A percentile compares a stretch with the other conserved stretches of the same genome.
Evolutionary conservation across 139 green algal genomes (phyloP).

Genomic region (Desmodesmus armatus): DNA sequence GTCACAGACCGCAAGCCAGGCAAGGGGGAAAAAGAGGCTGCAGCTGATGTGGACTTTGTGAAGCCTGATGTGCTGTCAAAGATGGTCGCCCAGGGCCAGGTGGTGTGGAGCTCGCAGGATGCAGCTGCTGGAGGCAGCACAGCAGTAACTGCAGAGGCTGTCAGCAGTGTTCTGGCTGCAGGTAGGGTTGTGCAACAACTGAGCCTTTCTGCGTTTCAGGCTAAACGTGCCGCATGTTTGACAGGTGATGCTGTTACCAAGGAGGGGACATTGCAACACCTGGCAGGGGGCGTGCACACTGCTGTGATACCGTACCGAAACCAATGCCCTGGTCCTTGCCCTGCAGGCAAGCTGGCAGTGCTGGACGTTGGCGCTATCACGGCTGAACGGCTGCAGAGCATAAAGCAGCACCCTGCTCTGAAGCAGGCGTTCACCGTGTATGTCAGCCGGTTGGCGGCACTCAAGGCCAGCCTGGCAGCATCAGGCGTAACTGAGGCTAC

Average conservation of each 20-base stretch:
- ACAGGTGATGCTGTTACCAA: no score
- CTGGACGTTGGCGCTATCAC: conserved; percentile 5
- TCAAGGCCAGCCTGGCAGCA: background rate
- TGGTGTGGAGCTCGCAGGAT: conserved; percentile 36
- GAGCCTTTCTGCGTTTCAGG: no score
- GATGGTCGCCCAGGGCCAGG: conserved; percentile 41
- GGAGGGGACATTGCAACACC: no score
- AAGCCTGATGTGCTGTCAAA: conserved; percentile 57
- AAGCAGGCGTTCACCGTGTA: conserved; percentile 20
- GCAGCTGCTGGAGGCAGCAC: background rate
- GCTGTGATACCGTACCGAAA: no score
- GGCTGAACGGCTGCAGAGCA: conserved; percentile 22
- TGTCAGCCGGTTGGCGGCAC: conserved; percentile 1
- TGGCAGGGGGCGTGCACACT: no score
- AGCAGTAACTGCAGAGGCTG: conserved; percentile 5
- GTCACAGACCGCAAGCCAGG: conserved; percentile 64
- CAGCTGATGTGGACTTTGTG: conserved; percentile 45
- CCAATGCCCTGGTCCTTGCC: background rate
- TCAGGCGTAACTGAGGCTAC: background rate
- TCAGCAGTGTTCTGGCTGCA: conserved; percentile 11
- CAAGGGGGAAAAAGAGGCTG: conserved; percentile 50
- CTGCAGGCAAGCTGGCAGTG: conserved; percentile 44
- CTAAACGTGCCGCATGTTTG: no score
- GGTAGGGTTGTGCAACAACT: no score
- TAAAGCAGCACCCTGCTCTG: conserved; percentile 21